phyloP scores from a whole-genome alignment of 2,329 filamentous ascomycete genomes.

The Pseudogymnoascus sp. region DNA sequence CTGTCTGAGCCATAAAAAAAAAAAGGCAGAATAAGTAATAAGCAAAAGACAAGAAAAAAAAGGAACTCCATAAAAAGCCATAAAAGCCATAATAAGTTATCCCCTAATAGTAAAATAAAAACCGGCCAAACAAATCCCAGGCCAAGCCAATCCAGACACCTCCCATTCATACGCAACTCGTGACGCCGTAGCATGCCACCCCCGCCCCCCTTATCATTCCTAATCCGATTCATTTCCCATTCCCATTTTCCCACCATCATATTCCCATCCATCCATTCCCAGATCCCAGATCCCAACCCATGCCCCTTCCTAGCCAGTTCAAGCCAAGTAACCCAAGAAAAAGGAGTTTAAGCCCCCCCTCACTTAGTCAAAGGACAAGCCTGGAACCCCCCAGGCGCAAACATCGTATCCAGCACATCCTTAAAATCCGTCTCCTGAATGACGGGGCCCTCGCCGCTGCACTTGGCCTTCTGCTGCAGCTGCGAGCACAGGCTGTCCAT shows the following conservation, averaged over 20 bases:
- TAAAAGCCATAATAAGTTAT: neutral
- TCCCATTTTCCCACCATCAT: neutral
- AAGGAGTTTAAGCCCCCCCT: no score
- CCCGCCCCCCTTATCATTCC: no score
- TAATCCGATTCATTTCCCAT: neutral
- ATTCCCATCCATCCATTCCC: neutral
- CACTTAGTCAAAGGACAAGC: neutral
- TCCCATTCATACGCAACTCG: neutral
- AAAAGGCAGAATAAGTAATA: neutral
- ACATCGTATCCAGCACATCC: constrained; percentile 39
- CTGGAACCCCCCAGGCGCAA: neutral
- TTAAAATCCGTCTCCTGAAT: constrained; percentile 87
- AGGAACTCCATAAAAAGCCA: neutral
- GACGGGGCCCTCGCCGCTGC: constrained; percentile 81
- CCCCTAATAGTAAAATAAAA: no score
- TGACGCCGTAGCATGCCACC: neutral
- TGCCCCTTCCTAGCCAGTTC: neutral
- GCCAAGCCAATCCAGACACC: neutral
- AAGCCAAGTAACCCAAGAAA: neutral
- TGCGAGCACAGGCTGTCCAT: constrained; percentile 89
- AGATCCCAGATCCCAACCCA: neutral
- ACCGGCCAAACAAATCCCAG: no score
- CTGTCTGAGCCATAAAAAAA: neutral
- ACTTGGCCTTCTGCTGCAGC: constrained; percentile 90
- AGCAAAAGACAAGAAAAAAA: neutral